These are phyloP conservation scores for Diutina rugosa DNA, from an alignment of 1,139 yeast species.

Conservation along the genomic window DNA sequence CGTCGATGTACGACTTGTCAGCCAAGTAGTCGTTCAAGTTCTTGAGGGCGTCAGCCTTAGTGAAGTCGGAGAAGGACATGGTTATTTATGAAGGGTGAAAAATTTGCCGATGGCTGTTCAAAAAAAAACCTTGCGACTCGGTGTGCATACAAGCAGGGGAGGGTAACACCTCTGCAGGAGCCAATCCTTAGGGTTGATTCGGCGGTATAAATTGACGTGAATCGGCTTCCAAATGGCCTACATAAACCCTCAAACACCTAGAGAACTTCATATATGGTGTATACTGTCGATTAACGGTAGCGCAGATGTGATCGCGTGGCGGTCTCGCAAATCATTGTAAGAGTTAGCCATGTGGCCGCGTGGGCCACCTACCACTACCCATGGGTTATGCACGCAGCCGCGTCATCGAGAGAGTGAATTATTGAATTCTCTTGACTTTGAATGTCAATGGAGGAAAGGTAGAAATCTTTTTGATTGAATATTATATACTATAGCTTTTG, in stretches of 20 bases:
- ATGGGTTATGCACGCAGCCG: neutral
- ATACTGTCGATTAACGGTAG: too few relatives aligned
- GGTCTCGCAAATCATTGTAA: too few relatives aligned
- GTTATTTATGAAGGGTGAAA: conserved; percentile 4
- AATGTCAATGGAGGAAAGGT: too few relatives aligned
- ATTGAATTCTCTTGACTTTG: too few relatives aligned
- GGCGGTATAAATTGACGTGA: too few relatives aligned
- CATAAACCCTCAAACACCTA: too few relatives aligned
- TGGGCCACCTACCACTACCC: neutral
- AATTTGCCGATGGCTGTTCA: neutral
- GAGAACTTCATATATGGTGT: too few relatives aligned
- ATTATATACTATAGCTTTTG: too few relatives aligned
- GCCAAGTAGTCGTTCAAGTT: conserved; percentile 80
- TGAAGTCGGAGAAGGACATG: conserved; percentile 73
- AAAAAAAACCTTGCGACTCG: neutral
- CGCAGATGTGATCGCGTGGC: too few relatives aligned
- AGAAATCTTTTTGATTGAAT: too few relatives aligned
- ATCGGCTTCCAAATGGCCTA: too few relatives aligned
- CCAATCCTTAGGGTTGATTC: neutral
- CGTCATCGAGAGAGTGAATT: neutral
- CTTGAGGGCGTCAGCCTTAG: conserved; percentile 70
- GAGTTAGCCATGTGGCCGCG: neutral
- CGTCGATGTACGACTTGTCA: conserved; percentile 87
- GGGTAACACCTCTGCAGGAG: neutral
- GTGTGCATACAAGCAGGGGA: neutral